These are phyloP conservation scores for Lagenaria siceraria DNA, from an alignment of 306 rosid genomes.

Conservation along the genomic window DNA sequence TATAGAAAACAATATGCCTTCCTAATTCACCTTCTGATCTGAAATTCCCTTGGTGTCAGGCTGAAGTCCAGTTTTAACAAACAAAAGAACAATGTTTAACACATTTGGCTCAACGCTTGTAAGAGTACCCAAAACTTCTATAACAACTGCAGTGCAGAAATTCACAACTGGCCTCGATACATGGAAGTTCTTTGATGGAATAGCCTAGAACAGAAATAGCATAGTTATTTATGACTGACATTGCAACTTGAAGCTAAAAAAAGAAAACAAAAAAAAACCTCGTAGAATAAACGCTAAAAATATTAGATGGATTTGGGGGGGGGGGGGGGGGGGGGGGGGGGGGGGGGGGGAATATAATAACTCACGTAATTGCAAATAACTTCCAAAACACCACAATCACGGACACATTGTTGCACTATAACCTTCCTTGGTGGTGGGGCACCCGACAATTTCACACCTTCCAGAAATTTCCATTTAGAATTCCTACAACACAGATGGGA, in stretches of 20 bases:
- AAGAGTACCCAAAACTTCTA: slow-evolving; percentile 70
- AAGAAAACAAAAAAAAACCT: too few species aligned
- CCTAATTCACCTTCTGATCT: slow-evolving; percentile 61
- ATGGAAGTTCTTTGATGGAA: slow-evolving; percentile 52
- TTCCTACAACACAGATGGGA: slow-evolving; percentile 30
- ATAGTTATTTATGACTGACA: background rate
- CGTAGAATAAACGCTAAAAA: background rate
- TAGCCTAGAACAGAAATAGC: slow-evolving; percentile 36
- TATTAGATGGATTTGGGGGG: slow-evolving; percentile 9
- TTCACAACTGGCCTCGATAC: slow-evolving; percentile 51
- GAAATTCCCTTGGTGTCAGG: slow-evolving; percentile 32
- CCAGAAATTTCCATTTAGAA: slow-evolving; percentile 69
- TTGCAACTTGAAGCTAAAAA: background rate
- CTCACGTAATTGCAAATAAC: slow-evolving; percentile 78
- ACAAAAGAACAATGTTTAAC: slow-evolving; percentile 61
- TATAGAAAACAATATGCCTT: background rate
- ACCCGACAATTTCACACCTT: slow-evolving; percentile 68
- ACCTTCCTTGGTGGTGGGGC: slow-evolving; percentile 81
- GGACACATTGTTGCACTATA: slow-evolving; percentile 71
- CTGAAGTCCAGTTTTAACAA: slow-evolving; percentile 64
- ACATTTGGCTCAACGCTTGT: slow-evolving; percentile 40
- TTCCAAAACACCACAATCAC: slow-evolving; percentile 65
- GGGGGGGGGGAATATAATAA: background rate
- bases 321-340: background rate
- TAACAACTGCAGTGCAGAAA: slow-evolving; percentile 75